Conservation (phyloP, 441 rosid species). For the Corymbia citriodora region DNA sequence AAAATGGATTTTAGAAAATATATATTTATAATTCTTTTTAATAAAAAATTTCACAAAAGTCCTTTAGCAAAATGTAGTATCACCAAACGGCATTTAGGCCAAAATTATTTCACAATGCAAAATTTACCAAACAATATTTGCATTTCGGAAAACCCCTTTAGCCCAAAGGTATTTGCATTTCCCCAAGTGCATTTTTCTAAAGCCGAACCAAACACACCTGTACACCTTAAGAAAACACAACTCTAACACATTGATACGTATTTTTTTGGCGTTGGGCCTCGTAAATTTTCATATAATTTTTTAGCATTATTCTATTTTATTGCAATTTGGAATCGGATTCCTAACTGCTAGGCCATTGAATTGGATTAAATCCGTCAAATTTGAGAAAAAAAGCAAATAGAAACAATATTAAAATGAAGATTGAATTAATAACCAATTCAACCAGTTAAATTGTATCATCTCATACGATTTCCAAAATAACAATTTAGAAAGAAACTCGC, state of each 20-base stretch:
- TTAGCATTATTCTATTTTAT: not conserved
- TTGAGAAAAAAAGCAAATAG: accelerated
- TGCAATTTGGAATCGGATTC: not conserved
- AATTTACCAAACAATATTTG: too few species aligned
- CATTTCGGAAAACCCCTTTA: too few species aligned
- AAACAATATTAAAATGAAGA: not conserved
- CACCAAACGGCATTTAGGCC: too few species aligned
- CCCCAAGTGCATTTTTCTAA: too few species aligned
- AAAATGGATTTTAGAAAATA: too few species aligned
- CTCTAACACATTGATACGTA: not conserved
- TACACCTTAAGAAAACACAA: not conserved
- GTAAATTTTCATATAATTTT: not conserved
- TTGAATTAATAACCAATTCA: accelerated
- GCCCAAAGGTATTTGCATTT: too few species aligned
- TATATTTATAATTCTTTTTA: too few species aligned
- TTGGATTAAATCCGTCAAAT: not conserved
- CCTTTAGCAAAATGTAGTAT: too few species aligned
- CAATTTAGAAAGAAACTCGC: not conserved
- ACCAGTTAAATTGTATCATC: not conserved
- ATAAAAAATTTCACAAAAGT: too few species aligned
- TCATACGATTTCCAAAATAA: too few species aligned
- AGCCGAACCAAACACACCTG: too few species aligned
- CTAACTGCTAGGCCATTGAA: not conserved
- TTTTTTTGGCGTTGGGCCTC: not conserved
- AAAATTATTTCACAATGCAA: too few species aligned